Evolutionary conservation across 2,329 filamentous ascomycete species (phyloP), one percentile per base, ranked within the genome.

Genomic region (Didymella keratinophila): DNA sequence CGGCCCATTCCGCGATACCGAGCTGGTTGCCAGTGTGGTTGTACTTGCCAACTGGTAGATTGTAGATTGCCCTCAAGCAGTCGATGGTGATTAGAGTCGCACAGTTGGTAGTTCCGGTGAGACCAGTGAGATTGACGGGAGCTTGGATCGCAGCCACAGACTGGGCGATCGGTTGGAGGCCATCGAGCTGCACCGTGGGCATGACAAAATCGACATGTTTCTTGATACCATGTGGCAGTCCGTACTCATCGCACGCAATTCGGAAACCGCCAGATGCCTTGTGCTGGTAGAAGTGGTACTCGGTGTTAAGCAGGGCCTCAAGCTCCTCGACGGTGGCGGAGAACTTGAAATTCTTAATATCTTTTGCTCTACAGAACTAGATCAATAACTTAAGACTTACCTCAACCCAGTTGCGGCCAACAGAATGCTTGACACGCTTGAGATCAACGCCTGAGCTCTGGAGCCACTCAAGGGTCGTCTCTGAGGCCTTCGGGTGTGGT

Each of bases 1-100:
- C 80, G 2, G 76, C 75, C 51, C 75, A 72, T 62, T 83, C 80
- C 47, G 79, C 81, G 32, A 84, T 65, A 18, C 67, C 62, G 11
- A 68, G 64, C 28, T 64, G 54, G 21, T 68, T 68, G 21, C 56
- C 52, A 21, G 39, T 61, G 51, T 62, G 60, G 18, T 63, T 62
- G 50, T 60, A 62, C 58, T 58, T 67, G 37, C 56, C 64, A 12
- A 62, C 27, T 6, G 64, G 58, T n/a, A 69, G 44, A 20, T 65
- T 58, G 50, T 68, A 69, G 12, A 67, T 62, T 11, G 64, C 60
- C 12, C 63, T 60, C n/a, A 68, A 34, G 43, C 61, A 68, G n/a
- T 62, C 56, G 6, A 60, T 61, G 1, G 61, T 66, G 21, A 65
- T 62, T 21, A 60, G 10, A 56, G 42, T 23, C 66, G 44, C 28